phyloP scores from a whole-genome alignment of 129 eudicot genomes.

The Saussurea involucrata region DNA sequence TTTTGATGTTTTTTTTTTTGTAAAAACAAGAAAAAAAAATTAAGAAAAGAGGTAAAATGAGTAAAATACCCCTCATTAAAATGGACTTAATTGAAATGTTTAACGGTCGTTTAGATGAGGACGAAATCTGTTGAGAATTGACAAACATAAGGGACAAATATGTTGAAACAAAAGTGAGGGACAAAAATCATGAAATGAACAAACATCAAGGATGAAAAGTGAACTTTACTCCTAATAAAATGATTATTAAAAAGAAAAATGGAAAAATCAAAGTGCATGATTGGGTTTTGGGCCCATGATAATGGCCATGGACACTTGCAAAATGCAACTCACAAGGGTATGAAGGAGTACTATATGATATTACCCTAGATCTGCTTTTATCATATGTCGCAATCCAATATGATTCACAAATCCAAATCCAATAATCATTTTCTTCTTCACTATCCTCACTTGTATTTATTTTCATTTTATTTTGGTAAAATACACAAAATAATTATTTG shows the following conservation, averaged over 20 bases:
- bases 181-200: too few relatives aligned
- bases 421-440: conserved; percentile 19
- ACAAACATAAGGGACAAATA: too few relatives aligned
- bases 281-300: conserved; percentile 33
- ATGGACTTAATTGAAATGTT: too few relatives aligned
- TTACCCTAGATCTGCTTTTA: conserved; percentile 32
- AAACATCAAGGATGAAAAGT: too few relatives aligned
- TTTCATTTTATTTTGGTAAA: background rate
- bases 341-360: conserved; percentile 25
- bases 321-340: conserved; percentile 23
- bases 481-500: background rate
- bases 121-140: too few relatives aligned
- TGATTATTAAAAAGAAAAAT: background rate
- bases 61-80: too few relatives aligned
- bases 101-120: too few relatives aligned
- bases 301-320: conserved; percentile 23
- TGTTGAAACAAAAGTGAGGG: too few relatives aligned
- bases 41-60: too few relatives aligned
- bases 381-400: conserved; percentile 31
- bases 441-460: conserved; percentile 5
- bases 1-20: too few relatives aligned
- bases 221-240: too few relatives aligned
- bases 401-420: conserved; percentile 26
- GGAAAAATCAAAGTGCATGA: conserved; percentile 18
- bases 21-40: too few relatives aligned